These are phyloP conservation scores for Dothistroma septosporum DNA, from an alignment of 2,329 filamentous ascomycete species.

Conservation along the genomic window DNA sequence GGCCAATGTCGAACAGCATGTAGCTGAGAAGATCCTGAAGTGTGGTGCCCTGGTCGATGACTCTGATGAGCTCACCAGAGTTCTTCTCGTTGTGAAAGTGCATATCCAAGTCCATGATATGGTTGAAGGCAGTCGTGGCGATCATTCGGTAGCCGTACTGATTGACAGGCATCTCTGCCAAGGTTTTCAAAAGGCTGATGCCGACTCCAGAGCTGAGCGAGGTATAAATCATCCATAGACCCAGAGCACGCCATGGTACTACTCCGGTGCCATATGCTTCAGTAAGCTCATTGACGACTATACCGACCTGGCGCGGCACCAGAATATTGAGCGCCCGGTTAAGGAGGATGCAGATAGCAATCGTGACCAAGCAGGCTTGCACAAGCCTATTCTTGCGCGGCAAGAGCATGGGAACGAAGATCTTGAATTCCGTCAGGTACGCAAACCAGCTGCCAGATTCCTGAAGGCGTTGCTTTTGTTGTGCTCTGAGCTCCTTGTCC, in stretches of 20 bases:
- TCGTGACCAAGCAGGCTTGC: constrained; percentile 63
- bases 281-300: constrained; percentile 67
- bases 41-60: constrained; percentile 60
- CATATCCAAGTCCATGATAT: constrained; percentile 65
- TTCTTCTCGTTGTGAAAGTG: constrained; percentile 66
- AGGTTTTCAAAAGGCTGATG: constrained; percentile 47
- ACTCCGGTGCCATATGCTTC: constrained; percentile 43
- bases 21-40: constrained; percentile 58
- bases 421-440: constrained; percentile 68
- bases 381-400: constrained; percentile 63
- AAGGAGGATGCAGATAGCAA: constrained; percentile 64
- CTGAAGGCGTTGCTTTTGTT: constrained; percentile 59
- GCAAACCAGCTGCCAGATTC: constrained; percentile 72
- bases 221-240: constrained; percentile 48
- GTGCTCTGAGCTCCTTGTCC: constrained; percentile 53
- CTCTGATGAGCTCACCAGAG: constrained; percentile 61
- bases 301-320: constrained; percentile 75
- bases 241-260: constrained; percentile 53
- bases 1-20: constrained; percentile 56
- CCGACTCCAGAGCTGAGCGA: constrained; percentile 52
- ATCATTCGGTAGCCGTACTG: constrained; percentile 57
- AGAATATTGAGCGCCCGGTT: constrained; percentile 71
- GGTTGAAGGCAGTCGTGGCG: constrained; percentile 58
- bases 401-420: constrained; percentile 77
- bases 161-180: constrained; percentile 53